A percentile compares a stretch with the other conserved stretches of the same genome.
Evolutionary conservation across 768 basidiomycete genomes (phyloP).

Genomic region (Rhizopogon vesiculosus): DNA sequence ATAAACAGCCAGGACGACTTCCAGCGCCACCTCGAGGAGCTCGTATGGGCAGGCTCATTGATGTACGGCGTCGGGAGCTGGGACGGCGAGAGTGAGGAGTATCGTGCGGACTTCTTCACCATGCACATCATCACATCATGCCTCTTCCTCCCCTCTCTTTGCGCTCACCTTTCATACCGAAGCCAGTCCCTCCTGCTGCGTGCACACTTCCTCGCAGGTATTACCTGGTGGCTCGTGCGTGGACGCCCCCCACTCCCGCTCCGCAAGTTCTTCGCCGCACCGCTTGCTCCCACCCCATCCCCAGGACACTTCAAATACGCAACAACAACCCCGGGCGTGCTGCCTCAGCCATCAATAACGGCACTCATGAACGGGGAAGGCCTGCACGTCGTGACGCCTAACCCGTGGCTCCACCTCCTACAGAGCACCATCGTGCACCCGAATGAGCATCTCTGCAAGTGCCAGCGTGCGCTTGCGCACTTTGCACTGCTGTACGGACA

Average conservation of each 20-base stretch:
- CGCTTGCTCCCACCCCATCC: constrained; percentile 16
- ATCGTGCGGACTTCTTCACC: constrained; percentile 69
- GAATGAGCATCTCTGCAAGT: constrained; percentile 51
- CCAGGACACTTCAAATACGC: constrained; percentile 16
- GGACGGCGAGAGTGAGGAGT: constrained; percentile 29
- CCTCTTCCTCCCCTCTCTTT: constrained; percentile 52
- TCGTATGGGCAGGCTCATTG: constrained; percentile 51
- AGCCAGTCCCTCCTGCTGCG: constrained; percentile 54
- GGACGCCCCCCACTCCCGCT: constrained; percentile 51
- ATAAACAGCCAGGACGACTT: constrained; percentile 33
- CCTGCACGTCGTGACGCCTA: constrained; percentile 34
- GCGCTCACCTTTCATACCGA: constrained; percentile 49
- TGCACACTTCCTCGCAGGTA: constrained; percentile 46
- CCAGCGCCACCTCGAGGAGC: constrained; percentile 54
- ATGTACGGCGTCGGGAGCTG: constrained; percentile 61
- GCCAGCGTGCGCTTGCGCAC: constrained; percentile 46
- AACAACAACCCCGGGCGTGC: constrained; percentile 17
- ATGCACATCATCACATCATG: constrained; percentile 70
- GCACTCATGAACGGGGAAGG: constrained; percentile 30
- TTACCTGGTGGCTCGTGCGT: constrained; percentile 53
- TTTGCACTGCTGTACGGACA: constrained; percentile 40
- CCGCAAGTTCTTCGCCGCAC: constrained; percentile 40
- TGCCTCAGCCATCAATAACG: constrained; percentile 14
- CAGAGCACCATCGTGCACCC: constrained; percentile 51
- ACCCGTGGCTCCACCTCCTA: constrained; percentile 57